Percentiles rank a stretch among this genome's conserved stretches.
phyloP scores from a whole-genome alignment of 2,329 filamentous ascomycete species.

The Colletotrichum agaves region DNA sequence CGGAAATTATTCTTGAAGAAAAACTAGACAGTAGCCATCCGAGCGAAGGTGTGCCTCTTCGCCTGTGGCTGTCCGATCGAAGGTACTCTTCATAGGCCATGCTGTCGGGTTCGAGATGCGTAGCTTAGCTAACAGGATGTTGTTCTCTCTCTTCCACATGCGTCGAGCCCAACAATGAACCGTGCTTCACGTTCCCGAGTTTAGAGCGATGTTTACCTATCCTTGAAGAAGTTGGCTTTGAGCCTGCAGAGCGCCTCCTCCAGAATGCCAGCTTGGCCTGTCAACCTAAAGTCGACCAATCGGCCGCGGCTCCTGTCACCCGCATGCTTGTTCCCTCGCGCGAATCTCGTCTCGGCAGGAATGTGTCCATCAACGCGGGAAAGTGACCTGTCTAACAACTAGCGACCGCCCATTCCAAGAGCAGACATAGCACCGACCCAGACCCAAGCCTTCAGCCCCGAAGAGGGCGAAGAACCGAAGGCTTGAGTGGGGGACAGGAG shows the following conservation, averaged over 20 bases:
- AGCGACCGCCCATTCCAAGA: constrained; percentile 19
- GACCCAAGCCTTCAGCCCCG: constrained; percentile 2
- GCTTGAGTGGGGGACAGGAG: not conserved
- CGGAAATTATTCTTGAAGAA: not conserved
- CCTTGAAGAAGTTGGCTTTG: constrained; percentile 13
- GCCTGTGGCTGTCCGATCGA: too few species aligned
- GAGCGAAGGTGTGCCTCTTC: too few species aligned
- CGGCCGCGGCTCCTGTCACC: not conserved
- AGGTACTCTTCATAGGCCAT: not conserved
- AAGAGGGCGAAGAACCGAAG: not conserved
- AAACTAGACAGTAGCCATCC: not conserved
- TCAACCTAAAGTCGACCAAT: not conserved
- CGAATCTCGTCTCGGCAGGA: not conserved
- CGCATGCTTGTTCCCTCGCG: not conserved
- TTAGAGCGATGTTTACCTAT: constrained; percentile 19
- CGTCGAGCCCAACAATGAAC: constrained; percentile 15
- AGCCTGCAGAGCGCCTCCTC: constrained; percentile 1
- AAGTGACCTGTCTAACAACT: constrained; percentile 6
- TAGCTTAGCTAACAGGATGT: not conserved
- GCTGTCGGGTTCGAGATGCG: not conserved
- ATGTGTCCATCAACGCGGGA: not conserved
- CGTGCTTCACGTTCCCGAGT: constrained; percentile 26
- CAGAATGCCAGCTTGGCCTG: constrained; percentile 22
- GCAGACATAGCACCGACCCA: constrained; percentile 20
- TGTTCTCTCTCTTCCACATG: constrained; percentile 19